Base-by-base conservation (phyloP, 2,329 filamentous ascomycete species). In the Akanthomyces dipterigenus region DNA sequence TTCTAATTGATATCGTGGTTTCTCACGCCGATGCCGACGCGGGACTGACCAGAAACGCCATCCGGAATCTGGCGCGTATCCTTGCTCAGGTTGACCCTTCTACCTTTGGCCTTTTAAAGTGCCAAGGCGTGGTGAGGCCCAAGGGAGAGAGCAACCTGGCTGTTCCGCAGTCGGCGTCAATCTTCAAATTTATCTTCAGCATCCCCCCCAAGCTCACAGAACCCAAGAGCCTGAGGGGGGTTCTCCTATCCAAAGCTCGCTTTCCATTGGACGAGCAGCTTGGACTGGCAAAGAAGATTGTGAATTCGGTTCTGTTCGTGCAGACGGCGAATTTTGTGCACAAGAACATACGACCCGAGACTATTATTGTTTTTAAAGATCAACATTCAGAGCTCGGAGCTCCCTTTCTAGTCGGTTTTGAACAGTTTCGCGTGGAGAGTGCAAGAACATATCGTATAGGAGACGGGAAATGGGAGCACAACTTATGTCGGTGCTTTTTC, bases 301-400 rank as follows among this genome's bases (percentile, higher is more conserved):
- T 73, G 12, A 66, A 64, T 16, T 67, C 76, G 0, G 70, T 12
- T 69, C 63, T 36, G 58, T 70, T 1, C 80, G 81, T 61, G 70
- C 71, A 0, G 5, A 31, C 28, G 72, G 71, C 28, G 70, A 69
- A 5, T 77, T 80, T 48, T 31, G 78, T 80, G 3, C 77, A 81
- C 67, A 80, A 80, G 64, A 77, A 73, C 54, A 74, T 81, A 20
- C 70, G 75, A 0, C 77, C 78, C 1, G 77, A 81, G 38, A 75
- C 68, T 0, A 65, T 78, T 14, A 57, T 79, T 5, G 55, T 74
- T 3, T 72, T 77, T 11, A 55, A 62, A 0, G 54, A 62, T 16
- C 20, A 24, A 8, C 6, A 18, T 20, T 5, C 28, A 2, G 16
- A 24, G n/a, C 14, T 20, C 8, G 48, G 48, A 12, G 5, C 48